These are phyloP conservation scores for Selaginella moellendorffii DNA, from an alignment of 75 land plant genomes.

Conservation along the genomic window DNA sequence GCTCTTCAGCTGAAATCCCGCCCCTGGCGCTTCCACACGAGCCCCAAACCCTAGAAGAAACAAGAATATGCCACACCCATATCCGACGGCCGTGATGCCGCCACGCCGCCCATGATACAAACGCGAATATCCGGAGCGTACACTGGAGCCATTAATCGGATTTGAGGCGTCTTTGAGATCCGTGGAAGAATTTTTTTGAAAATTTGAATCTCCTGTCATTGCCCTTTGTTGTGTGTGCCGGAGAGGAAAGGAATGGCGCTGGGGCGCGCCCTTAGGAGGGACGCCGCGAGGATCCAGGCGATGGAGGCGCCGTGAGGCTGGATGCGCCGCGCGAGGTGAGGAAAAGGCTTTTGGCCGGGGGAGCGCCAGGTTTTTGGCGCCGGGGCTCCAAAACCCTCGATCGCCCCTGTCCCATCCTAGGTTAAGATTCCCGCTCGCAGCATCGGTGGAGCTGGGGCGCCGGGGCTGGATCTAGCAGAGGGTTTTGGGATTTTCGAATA, in stretches of 20 bases:
- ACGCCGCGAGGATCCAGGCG: background rate
- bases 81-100: no score
- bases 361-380: background rate
- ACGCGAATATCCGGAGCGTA: no score
- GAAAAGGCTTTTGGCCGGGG: background rate
- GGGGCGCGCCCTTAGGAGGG: background rate
- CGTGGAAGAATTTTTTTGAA: background rate
- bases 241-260: background rate
- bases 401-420: background rate
- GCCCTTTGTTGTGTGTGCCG: background rate
- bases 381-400: background rate
- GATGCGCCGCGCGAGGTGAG: background rate
- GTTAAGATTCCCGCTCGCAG: background rate
- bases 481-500: background rate
- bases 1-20: no score
- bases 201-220: background rate
- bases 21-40: no score
- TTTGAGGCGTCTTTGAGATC: background rate
- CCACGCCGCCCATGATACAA: no score
- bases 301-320: background rate
- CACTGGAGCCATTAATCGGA: no score
- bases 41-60: no score
- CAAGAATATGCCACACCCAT: no score
- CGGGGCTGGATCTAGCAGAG: no score
- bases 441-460: no score